These are phyloP conservation scores for Xylogone sp. DNA, from an alignment of 2,329 filamentous ascomycete genomes.

Conservation along the genomic window DNA sequence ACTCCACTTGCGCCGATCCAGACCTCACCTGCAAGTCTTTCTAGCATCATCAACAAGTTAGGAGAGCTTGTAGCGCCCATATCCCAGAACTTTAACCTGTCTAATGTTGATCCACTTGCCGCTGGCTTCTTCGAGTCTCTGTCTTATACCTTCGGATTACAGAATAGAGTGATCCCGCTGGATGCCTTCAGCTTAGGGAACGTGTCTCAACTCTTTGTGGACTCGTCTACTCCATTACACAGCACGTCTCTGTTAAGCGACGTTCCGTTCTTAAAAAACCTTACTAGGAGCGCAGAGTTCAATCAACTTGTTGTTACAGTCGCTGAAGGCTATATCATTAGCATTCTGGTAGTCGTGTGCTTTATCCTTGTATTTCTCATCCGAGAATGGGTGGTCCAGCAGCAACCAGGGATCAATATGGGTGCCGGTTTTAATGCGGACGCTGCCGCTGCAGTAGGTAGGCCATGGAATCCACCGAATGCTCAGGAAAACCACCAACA, in stretches of 20 bases:
- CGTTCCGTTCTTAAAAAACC: constrained; percentile 51
- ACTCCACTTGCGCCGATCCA: constrained; percentile 23
- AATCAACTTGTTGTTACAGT: constrained; percentile 80
- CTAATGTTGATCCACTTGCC: constrained; percentile 19
- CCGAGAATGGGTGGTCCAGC: constrained; percentile 95
- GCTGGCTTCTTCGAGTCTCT: constrained; percentile 22
- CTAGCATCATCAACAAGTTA: constrained; percentile 32
- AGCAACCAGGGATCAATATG: constrained; percentile 90
- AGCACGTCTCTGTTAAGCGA: constrained; percentile 50
- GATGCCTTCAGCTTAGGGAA: constrained; percentile 8
- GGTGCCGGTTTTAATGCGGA: constrained; percentile 52
- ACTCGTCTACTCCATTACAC: constrained; percentile 3
- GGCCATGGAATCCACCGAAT: constrained; percentile 9
- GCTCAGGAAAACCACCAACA: constrained; percentile 1
- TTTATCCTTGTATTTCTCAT: constrained; percentile 98
- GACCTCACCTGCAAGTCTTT: constrained; percentile 35
- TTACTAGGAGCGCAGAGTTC: constrained; percentile 66
- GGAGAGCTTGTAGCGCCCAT: constrained; percentile 22
- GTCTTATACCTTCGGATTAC: constrained; percentile 20
- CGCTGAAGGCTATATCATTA: constrained; percentile 91
- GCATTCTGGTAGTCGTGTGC: constrained; percentile 81
- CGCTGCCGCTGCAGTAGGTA: constrained; percentile 50
- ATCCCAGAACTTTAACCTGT: constrained; percentile 22
- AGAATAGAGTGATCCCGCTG: constrained; percentile 8
- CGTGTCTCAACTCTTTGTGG: constrained; percentile 6